These are phyloP conservation scores for Amanita subjunquillea DNA, from an alignment of 768 basidiomycete genomes.

Conservation along the genomic window DNA sequence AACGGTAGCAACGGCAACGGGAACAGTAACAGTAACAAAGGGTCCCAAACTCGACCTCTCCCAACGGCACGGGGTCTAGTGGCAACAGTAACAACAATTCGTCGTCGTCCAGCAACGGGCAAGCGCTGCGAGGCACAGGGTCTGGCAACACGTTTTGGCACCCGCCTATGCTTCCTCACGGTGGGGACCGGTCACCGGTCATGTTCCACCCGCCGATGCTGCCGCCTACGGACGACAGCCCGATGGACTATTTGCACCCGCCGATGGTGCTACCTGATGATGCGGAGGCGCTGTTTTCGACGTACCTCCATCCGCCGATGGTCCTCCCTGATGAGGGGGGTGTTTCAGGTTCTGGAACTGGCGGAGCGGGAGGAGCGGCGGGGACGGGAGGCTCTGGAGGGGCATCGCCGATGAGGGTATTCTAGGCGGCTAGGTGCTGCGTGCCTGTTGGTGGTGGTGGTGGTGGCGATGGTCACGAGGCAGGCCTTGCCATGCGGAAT, in stretches of 20 bases:
- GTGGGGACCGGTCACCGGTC: slow-evolving; percentile 36
- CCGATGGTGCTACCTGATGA: slow-evolving; percentile 57
- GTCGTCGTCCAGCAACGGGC: too few species aligned
- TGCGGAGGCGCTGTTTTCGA: slow-evolving; percentile 36
- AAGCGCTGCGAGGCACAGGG: too few species aligned
- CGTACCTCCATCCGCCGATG: slow-evolving; percentile 38
- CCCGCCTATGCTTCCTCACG: slow-evolving; percentile 59
- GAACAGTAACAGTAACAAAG: slow-evolving; percentile 11
- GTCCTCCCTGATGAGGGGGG: slow-evolving; percentile 23
- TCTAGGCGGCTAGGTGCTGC: not conserved
- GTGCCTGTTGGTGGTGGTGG: not conserved
- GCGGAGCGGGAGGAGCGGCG: not conserved
- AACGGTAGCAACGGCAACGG: slow-evolving; percentile 13
- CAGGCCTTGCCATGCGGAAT: not conserved
- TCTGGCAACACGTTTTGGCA: slow-evolving; percentile 59
- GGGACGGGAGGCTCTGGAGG: not conserved
- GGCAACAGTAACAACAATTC: too few species aligned
- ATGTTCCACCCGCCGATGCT: slow-evolving; percentile 67
- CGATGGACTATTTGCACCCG: slow-evolving; percentile 67
- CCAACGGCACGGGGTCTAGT: too few species aligned
- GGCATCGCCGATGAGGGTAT: slow-evolving; percentile 4
- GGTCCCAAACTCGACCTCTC: too few species aligned
- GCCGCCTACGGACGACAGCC: slow-evolving; percentile 43
- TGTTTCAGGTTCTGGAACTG: not conserved
- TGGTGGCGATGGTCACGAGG: not conserved